Evolutionary conservation across 2,329 filamentous ascomycete species (phyloP).

Genomic region (Colletotrichum sp.): DNA sequence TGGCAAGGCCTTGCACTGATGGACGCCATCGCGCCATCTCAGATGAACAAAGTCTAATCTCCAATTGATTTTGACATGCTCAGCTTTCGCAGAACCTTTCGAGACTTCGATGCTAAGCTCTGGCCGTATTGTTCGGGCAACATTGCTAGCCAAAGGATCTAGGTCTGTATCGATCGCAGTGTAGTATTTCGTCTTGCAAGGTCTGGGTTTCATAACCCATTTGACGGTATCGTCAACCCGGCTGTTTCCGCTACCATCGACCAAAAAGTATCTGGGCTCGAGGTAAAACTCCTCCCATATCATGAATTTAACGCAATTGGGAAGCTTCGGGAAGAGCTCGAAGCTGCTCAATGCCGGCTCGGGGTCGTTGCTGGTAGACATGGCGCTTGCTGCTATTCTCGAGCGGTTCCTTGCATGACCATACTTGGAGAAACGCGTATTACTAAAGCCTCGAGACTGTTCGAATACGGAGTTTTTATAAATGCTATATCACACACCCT

Average conservation of each 20-base stretch:
- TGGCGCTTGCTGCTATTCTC: background rate
- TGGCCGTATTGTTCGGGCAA: fast-evolving
- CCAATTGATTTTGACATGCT: background rate
- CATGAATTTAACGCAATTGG: background rate
- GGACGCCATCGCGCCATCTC: fast-evolving
- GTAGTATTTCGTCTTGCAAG: background rate
- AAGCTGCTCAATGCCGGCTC: background rate
- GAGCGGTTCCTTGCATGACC: background rate
- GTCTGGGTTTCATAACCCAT: background rate
- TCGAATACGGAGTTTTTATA: background rate
- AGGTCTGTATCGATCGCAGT: background rate
- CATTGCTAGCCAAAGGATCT: background rate
- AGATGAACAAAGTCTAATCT: fast-evolving
- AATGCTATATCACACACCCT: fast-evolving
- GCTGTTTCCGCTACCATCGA: background rate
- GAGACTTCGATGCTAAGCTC: background rate
- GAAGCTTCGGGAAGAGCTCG: background rate
- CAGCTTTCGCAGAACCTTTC: background rate
- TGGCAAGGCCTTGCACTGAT: background rate
- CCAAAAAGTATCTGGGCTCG: background rate
- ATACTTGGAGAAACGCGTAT: background rate
- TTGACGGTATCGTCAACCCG: fast-evolving
- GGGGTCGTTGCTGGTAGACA: background rate
- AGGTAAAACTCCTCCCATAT: background rate
- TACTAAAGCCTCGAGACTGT: background rate